Evolutionary conservation across 1,139 yeast genomes (phyloP), one percentile per base, ranked within the genome.

Genomic region (Candida sanyaensis): DNA sequence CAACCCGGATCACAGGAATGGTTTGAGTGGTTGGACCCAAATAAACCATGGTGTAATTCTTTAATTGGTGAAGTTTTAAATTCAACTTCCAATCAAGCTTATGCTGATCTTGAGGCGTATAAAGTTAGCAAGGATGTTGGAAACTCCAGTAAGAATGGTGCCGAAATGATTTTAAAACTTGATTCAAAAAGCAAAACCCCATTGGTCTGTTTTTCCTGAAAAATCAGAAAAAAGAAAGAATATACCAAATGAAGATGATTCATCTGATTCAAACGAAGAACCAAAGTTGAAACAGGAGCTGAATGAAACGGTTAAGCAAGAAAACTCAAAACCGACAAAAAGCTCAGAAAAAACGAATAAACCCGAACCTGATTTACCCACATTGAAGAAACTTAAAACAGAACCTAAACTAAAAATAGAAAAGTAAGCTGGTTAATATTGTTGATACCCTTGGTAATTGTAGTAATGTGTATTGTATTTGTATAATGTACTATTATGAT

Each of bases 71-170:
- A 68, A 0, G 63, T 72, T 12, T 59, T 81, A 38, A 61, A 73
- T 32, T 64, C 75, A 1, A 58, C 68, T 6, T 59, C 65, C 1
- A 76, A 79, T 46, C 59, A 61, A 6, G 80, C 75, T 0, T 75
- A 77, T 37, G 68, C 67, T 3, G 60, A 61, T 6, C 62, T 88
- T 44, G 75, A 72, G 29, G 76, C 80, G 59, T 81, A 80, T 58
- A 70, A 71, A 42, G 96, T 90, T 1, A 63, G 78, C 2, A 71
- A 67, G 17, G 84, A 77, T 21, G 93, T 90, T 3, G 96, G 96
- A 1, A 85, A 81, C 44, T 75, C 82, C 0, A 59, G 69, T 5
- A 74, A 73, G 43, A 79, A 85, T 43, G 79, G 79, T 0, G 68
- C 69, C 13, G 65, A 74, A 23, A 63, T 85, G 48, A 72, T 71